Base-by-base conservation (phyloP, 768 basidiomycete genomes). In the Calocybe indica region DNA sequence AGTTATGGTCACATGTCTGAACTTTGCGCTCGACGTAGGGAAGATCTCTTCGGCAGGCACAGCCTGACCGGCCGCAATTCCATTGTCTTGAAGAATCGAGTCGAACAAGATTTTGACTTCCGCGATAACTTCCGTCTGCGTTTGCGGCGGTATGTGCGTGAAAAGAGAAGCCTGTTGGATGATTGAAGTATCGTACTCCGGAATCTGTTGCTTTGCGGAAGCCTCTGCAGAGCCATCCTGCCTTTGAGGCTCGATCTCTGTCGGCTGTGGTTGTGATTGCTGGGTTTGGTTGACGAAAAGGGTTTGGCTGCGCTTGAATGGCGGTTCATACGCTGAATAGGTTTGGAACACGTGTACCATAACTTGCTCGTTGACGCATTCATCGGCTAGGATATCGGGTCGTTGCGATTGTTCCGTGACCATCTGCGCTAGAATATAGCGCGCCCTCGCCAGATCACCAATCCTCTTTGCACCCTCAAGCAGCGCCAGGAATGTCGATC, bases 401-500 rank as follows among this genome's bases (percentile, higher is more conserved):
- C 50, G 47, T 29, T 59, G 41, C 50, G 59, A 53, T 7, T 37
- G 45, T 55, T 68, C 65, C 37, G 69, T 70, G 22, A 88, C 75
- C 66, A 92, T 80, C 69, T 96, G 92, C 1, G 86, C 88, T 46
- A 98, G 70, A 50, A 97, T 85, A 94, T 93, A 97, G 55, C 94
- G 73, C 22, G 84, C 83, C 41, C 91, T 74, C 3, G 75, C 72
- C 14, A 99, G 65, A 62, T 97, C 95, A 0, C 94, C 92, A 2
- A 83, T 69, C 5, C 91, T 74, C 63, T 92, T 96, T 32, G 90
- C 85, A 1, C 92, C 92, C 53, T 96, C 90, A 49, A 99, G 65
- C n/a, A 98, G 64, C 0, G 90, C 91, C 46, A 76, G 72, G 65
- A 93, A 95, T 3, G 90, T 87, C 32, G 74, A 71, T 36, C 71